phyloP scores from a whole-genome alignment of 345 rosid species.

The Syzygium aqueum region DNA sequence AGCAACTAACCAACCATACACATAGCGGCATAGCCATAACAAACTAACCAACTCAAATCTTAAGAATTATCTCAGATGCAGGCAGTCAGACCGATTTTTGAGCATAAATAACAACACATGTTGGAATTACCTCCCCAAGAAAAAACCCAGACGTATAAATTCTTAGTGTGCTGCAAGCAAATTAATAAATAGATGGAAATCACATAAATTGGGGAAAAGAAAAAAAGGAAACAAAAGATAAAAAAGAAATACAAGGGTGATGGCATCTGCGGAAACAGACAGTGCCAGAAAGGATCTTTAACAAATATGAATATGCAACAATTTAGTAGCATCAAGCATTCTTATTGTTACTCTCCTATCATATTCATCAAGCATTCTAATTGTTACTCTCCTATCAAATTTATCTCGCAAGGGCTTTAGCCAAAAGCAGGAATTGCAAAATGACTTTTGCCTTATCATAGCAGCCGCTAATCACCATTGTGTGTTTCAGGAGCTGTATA shows the following conservation, averaged over 20 bases:
- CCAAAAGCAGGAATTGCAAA: not conserved
- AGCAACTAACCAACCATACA: not conserved
- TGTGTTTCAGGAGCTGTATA: not conserved
- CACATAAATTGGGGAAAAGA: not conserved
- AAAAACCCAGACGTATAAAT: not conserved
- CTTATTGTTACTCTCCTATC: not conserved
- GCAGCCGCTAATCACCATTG: not conserved
- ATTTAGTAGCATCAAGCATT: not conserved
- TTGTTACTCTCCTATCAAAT: not conserved
- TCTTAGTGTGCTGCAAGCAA: not conserved
- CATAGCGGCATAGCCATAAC: not conserved
- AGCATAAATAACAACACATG: not conserved
- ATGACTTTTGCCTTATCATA: not conserved
- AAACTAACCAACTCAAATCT: not conserved
- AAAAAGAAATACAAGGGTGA: not conserved
- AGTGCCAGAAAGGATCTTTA: not conserved
- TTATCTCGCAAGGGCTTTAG: not conserved
- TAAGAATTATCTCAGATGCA: not conserved
- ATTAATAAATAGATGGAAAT: not conserved
- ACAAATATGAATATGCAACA: not conserved
- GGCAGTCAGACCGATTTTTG: not conserved
- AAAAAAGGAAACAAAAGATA: not conserved
- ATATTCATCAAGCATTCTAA: not conserved
- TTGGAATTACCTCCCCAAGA: not conserved
- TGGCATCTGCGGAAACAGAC: not conserved